These are phyloP conservation scores for Auxenochlorella pyrenoidosa DNA, from an alignment of 139 green algal species.

Conservation along the genomic window DNA sequence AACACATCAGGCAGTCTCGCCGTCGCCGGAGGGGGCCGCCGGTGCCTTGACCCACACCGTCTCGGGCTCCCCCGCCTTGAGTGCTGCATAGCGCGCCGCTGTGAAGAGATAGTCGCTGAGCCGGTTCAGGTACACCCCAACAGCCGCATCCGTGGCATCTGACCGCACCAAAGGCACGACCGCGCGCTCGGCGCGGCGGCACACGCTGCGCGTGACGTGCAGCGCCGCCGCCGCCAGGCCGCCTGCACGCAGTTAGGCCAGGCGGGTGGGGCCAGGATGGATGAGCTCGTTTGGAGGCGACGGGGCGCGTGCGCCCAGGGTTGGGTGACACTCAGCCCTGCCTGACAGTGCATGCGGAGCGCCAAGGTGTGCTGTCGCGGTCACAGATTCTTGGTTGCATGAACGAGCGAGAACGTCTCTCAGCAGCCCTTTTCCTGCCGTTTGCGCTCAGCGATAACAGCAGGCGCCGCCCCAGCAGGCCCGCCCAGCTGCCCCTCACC, in stretches of 20 bases:
- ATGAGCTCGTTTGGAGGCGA: too few species aligned
- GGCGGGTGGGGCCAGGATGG: neutral
- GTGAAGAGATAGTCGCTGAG: constrained; percentile 98
- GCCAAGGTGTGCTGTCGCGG: too few species aligned
- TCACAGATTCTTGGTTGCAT: too few species aligned
- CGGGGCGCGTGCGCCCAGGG: too few species aligned
- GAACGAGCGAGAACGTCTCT: too few species aligned
- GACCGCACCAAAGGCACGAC: constrained; percentile 73
- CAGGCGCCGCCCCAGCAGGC: neutral
- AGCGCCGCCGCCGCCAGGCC: constrained; percentile 68
- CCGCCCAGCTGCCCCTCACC: constrained; percentile 33
- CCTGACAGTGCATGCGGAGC: too few species aligned
- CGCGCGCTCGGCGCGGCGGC: constrained; percentile 87
- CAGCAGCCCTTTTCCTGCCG: neutral
- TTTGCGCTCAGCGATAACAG: neutral
- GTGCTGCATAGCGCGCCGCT: constrained; percentile 79
- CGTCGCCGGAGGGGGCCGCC: neutral
- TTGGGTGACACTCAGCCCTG: too few species aligned
- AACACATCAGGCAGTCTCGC: neutral
- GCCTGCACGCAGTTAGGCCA: constrained; percentile 31
- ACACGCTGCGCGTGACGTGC: constrained; percentile 86
- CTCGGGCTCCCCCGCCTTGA: constrained; percentile 30
- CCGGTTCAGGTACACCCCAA: constrained; percentile 89
- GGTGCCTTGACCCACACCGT: constrained; percentile 42
- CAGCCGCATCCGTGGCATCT: constrained; percentile 48